phyloP scores from a whole-genome alignment of 2,329 filamentous ascomycete species.

The Phymatotrichopsis omnivora region DNA sequence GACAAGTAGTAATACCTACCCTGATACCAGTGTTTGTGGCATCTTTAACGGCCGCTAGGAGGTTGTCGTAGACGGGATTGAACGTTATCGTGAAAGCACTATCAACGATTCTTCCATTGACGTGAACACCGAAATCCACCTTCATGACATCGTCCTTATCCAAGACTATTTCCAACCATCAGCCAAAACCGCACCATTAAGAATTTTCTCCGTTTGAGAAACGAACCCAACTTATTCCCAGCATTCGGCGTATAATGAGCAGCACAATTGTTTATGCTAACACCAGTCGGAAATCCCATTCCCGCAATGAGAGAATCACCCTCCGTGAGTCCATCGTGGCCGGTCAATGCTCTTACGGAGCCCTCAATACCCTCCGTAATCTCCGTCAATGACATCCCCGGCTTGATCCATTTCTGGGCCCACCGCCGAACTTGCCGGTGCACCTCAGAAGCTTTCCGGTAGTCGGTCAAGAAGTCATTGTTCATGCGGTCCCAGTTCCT shows the following conservation, averaged over 20 bases:
- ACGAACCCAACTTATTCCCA: conserved; percentile 57
- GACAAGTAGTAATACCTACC: conserved; percentile 34
- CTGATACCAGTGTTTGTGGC: conserved; percentile 66
- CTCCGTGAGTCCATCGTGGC: conserved; percentile 64
- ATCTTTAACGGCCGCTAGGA: conserved; percentile 56
- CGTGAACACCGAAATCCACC: conserved; percentile 60
- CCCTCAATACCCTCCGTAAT: conserved; percentile 84
- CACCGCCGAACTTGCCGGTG: conserved; percentile 79
- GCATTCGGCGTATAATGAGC: conserved; percentile 83
- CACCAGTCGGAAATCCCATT: conserved; percentile 77
- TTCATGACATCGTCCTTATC: conserved; percentile 61
- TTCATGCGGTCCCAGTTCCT: conserved; percentile 71
- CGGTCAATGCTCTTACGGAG: conserved; percentile 64
- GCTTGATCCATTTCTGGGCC: conserved; percentile 69
- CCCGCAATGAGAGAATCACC: conserved; percentile 69
- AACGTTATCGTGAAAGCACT: conserved; percentile 61
- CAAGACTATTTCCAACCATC: conserved; percentile 38
- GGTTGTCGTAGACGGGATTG: conserved; percentile 57
- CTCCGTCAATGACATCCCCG: conserved; percentile 67
- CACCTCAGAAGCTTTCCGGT: conserved; percentile 76
- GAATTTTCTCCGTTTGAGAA: background rate
- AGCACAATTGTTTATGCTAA: conserved; percentile 75
- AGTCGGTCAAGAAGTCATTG: conserved; percentile 68
- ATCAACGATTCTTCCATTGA: conserved; percentile 62
- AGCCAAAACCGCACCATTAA: background rate